Evolutionary conservation across 805 yeast genomes (phyloP).

Genomic region (Myxozyma neotropica): DNA sequence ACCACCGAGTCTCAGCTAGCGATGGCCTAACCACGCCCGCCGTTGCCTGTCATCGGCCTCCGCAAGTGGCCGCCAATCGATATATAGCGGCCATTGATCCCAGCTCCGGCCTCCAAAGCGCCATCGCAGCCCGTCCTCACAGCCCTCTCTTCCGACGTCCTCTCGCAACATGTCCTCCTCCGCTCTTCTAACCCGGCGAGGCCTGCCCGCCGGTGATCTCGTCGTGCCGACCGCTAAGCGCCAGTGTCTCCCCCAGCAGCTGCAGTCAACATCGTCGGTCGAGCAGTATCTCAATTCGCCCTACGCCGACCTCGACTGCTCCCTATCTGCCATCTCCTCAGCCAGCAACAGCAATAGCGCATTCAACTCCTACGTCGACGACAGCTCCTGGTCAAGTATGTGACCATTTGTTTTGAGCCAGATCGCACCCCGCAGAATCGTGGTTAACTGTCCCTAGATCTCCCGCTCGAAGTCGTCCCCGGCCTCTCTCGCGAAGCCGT

Average conservation of each 20-base stretch:
- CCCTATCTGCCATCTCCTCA: neutral
- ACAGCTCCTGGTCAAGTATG: neutral
- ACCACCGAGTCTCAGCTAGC: neutral
- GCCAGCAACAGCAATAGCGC: neutral
- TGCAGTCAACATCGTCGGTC: neutral
- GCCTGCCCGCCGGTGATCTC: conserved; percentile 6
- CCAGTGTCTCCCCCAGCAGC: neutral
- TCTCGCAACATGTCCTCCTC: neutral
- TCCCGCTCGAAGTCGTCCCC: neutral
- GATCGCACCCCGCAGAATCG: too few relatives aligned
- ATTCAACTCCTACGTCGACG: neutral
- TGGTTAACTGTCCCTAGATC: neutral
- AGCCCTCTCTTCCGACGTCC: neutral
- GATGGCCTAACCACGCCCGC: conserved; percentile 9
- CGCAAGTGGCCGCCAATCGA: neutral
- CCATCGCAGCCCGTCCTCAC: neutral
- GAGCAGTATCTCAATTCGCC: neutral
- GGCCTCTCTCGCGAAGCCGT: neutral
- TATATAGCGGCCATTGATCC: neutral
- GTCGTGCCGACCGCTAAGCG: conserved; percentile 1
- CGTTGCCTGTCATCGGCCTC: conserved; percentile 1
- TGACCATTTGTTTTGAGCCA: too few relatives aligned
- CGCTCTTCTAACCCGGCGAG: conserved; percentile 10
- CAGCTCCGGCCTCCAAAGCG: neutral
- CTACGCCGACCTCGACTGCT: neutral